Base-by-base conservation (phyloP, 2,329 filamentous ascomycete genomes). In the Xenoacremonium recifei region DNA sequence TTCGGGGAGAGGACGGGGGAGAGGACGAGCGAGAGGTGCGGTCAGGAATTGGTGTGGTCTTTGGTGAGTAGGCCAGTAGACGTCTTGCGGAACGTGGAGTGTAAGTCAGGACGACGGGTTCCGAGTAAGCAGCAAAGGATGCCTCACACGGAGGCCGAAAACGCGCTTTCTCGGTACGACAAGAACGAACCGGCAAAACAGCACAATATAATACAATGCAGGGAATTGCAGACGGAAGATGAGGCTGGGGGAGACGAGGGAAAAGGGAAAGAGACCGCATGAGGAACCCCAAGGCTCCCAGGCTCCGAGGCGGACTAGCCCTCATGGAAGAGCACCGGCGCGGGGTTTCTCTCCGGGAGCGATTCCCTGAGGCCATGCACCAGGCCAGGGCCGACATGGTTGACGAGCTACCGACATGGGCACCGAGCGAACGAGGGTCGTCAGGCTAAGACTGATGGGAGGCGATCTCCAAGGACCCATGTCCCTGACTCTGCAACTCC, bases 81-180 rank as follows among this genome's bases (percentile, higher is more conserved):
- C n/a, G n/a, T n/a, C n/a, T n/a, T n/a, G n/a, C n/a, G n/a, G n/a
- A n/a, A n/a, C n/a, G 41, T 44, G 53, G 51, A 49, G 49, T 58
- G 51, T 58, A 58, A 58, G 55, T 57, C 47, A 53, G 52, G 55
- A 53, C 51, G 51, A 35, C 35, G 39, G 44, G 34, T 36, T 49
- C 47, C 38, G 37, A 34, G 45, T 17, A 25, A 31, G 31, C 40
- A 40, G 35, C 37, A 38, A 35, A 35, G 35, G 32, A 38, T n/a
- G 19, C 25, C 17, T 39, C 25, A 20, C 29, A 41, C 20, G 19
- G 17, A 23, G 21, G 30, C 27, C 9, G 23, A 13, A 27, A 27
- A 27, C 9, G 9, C 23, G 23, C 13, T 27, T 27, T 7, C 23
- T 13, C 13, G 23, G 23, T 9, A 13, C 23, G 23, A 9, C 29